Conservation (phyloP, 306 rosid species). For the Clitoria ternatea region DNA sequence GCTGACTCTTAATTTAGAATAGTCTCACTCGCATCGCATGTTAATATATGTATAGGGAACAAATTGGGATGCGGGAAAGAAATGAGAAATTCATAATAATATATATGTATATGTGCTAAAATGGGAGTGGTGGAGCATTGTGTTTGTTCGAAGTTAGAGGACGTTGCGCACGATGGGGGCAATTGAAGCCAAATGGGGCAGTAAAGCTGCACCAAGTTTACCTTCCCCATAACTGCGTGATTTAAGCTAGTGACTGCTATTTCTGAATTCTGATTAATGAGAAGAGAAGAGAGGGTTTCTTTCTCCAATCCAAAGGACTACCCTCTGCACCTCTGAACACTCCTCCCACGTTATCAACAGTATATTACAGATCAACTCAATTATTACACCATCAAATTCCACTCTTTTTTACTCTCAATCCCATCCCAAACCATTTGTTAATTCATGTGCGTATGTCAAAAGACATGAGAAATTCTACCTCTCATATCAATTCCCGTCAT, state of each 20-base stretch:
- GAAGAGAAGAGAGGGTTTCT: not conserved
- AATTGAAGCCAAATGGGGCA: slow-evolving; percentile 44
- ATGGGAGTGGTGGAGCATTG: not conserved
- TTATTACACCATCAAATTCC: slow-evolving; percentile 22
- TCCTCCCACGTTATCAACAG: slow-evolving; percentile 29
- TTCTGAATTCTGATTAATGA: slow-evolving; percentile 21
- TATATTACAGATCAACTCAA: slow-evolving; percentile 30
- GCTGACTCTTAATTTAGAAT: not conserved
- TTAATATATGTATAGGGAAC: not conserved
- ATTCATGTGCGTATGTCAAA: too few species aligned
- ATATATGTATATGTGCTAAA: too few species aligned
- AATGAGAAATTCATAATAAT: too few species aligned
- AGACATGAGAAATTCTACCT: too few species aligned
- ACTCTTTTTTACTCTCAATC: slow-evolving; percentile 9
- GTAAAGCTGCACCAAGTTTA: slow-evolving; percentile 46
- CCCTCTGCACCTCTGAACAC: slow-evolving; percentile 28
- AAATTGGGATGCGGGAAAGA: too few species aligned
- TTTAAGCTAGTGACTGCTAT: slow-evolving; percentile 30
- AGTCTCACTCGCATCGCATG: not conserved
- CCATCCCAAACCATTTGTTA: too few species aligned
- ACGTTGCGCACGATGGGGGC: slow-evolving; percentile 22
- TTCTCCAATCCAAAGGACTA: slow-evolving; percentile 30
- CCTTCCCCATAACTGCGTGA: slow-evolving; percentile 54
- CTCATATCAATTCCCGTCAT: too few species aligned
- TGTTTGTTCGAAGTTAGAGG: not conserved